These are phyloP conservation scores for Fagopyrum homotropicum DNA, from an alignment of 148 eudicot genomes.

Conservation along the genomic window DNA sequence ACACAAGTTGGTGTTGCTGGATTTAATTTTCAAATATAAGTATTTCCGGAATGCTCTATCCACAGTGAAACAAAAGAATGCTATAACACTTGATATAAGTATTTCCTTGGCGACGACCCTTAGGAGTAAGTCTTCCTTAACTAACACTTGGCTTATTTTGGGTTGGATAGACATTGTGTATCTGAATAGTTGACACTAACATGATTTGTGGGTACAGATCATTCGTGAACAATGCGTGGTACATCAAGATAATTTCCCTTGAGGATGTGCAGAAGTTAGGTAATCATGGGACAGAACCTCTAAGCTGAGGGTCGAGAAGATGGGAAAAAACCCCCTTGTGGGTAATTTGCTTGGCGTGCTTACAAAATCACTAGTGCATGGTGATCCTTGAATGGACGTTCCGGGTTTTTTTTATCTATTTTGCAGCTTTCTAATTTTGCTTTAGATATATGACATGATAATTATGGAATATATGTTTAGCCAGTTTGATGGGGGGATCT, in stretches of 20 bases:
- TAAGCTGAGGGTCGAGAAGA: background rate
- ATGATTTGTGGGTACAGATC: slow-evolving; percentile 42
- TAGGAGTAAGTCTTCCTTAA: slow-evolving; percentile 74
- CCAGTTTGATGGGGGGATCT: background rate
- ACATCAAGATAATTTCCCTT: slow-evolving; percentile 93
- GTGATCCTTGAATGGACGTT: background rate
- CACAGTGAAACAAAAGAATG: too few species aligned
- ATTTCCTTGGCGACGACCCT: slow-evolving; percentile 96
- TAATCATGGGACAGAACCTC: slow-evolving; percentile 37
- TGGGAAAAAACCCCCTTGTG: background rate
- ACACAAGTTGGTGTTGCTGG: too few species aligned
- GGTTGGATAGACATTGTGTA: too few species aligned
- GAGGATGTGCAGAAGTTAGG: slow-evolving; percentile 82
- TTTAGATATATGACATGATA: background rate
- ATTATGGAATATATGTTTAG: background rate
- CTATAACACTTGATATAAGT: too few species aligned
- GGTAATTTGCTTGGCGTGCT: background rate
- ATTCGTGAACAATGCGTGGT: slow-evolving; percentile 91
- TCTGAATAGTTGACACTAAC: too few species aligned
- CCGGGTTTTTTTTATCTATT: background rate
- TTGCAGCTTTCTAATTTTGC: background rate
- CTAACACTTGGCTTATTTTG: too few species aligned
- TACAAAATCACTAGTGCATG: background rate
- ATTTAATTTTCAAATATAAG: too few species aligned
- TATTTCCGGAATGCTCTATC: too few species aligned